Evolutionary conservation across 1,284 basidiomycete genomes (phyloP), one percentile per base, ranked within the genome.

Genomic region (Cryptococcus deneoformans): DNA sequence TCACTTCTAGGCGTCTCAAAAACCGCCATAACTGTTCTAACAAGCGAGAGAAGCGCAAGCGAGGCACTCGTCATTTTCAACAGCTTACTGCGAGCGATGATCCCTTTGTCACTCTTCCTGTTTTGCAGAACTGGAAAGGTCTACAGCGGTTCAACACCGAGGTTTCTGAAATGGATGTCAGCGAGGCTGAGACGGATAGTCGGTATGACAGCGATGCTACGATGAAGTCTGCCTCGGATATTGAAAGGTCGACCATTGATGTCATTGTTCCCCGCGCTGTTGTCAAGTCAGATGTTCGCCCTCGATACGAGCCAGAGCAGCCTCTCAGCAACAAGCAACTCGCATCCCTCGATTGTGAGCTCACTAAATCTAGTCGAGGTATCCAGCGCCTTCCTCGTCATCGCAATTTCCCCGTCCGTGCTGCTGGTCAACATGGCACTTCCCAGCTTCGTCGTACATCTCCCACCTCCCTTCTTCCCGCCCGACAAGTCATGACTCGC

Each of bases 391-490:
- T 49, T 39, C 50, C 51, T 5, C 46, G 54, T 20, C 46, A 44
- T n/a, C 20, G 38, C 35, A 40, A 39, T 6, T 56, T 39, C 11
- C 11, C 53, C 44, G 57, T 58, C 35, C 46, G 60, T 24, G 16
- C 39, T 6, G 46, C 60, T 14, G 53, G 56, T 34, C 53, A 58
- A 29, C 36, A 55, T 8, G 52, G 53, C 16, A 61, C 60, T 24
- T 56, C 56, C 20, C 56, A 56, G 29, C 53, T 61, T 2, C 60
- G 50, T 44, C 54, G 60, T 16, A 39, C 46, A 16, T 61, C 60
- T 0, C 60, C 60, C 4, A 58, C 56, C 5, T 58, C 57, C 14
- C 48, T 61, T 20, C 48, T 61, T 14, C 60, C 60, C 8, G 36
- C 36, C n/a, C 44, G 60, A 36, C 48, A 44, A 42, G 20, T 48